Evolutionary conservation across 2,329 filamentous ascomycete genomes (phyloP).

Genomic region (Massarina eburnea): DNA sequence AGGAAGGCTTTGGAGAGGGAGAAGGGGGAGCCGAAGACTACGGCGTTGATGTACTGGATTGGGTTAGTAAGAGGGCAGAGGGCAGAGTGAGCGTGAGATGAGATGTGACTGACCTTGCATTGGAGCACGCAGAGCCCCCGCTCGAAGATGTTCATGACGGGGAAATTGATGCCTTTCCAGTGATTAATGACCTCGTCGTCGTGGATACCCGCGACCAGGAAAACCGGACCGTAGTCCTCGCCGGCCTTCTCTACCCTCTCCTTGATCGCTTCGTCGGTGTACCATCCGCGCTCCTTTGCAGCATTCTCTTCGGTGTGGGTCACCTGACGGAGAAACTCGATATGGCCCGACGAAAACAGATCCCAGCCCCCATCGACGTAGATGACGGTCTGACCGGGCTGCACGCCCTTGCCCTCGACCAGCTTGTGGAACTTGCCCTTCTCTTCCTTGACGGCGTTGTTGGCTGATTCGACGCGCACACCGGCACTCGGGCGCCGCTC

Average conservation of each 20-base stretch:
- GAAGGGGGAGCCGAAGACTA: conserved; percentile 89
- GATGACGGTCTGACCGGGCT: conserved; percentile 78
- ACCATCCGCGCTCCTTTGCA: conserved; percentile 73
- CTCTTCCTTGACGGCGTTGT: conserved; percentile 53
- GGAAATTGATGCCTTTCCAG: conserved; percentile 97
- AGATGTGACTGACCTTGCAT: conserved; percentile 66
- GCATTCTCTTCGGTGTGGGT: conserved; percentile 70
- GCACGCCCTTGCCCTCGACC: conserved; percentile 70
- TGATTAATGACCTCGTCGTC: conserved; percentile 93
- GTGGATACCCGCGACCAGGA: conserved; percentile 90
- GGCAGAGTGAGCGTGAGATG: conserved; percentile 4
- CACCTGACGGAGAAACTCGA: conserved; percentile 86
- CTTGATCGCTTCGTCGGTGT: conserved; percentile 62
- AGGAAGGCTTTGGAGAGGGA: conserved; percentile 80
- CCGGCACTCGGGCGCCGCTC: conserved; percentile 23
- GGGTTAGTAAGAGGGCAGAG: neutral
- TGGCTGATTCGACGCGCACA: conserved; percentile 33
- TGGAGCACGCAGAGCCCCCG: conserved; percentile 93
- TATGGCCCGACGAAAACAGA: conserved; percentile 94
- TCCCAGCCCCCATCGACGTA: conserved; percentile 98
- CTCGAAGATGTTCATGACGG: conserved; percentile 99
- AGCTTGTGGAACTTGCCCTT: conserved; percentile 67
- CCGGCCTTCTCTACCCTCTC: conserved; percentile 65
- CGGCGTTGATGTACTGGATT: conserved; percentile 76
- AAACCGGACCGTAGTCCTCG: conserved; percentile 77